Base-by-base conservation (phyloP, 805 yeast genomes). In the Candida corydali region DNA sequence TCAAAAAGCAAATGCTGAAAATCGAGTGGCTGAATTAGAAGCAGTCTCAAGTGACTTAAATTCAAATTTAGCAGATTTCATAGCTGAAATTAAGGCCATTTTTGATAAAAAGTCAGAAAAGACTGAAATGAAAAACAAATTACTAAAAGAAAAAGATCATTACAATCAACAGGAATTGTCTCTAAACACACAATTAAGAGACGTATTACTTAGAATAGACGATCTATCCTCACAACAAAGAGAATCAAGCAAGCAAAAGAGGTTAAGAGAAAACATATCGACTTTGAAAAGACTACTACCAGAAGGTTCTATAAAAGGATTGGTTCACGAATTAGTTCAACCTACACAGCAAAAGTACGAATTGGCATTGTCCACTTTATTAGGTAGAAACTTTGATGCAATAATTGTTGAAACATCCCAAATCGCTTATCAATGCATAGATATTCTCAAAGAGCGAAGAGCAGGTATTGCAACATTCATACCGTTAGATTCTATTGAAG, bases 391-490 rank as follows among this genome's bases (percentile, higher is more conserved):
- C 49, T 75, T 81, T 48, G 95, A 93, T 57, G 75, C 96, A 0
- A 75, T 93, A 12, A 73, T 93, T 14, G 98, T 93, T 5, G 95
- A 87, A 47, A 73, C 73, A 18, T 63, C 78, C 5, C 55, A 76
- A 8, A 72, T 80, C 16, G 95, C 94, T 0, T 75, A 78, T 39
- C 78, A 79, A 42, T 86, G 95, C 54, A 83, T 93, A 43, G 76
- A 78, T 7, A 82, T 82, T 39, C 64, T 91, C 54, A 86, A 87
- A 49, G 89, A 85, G 45, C 91, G 91, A 53, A 73, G 96, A 45
- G 68, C 82, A 9, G 98, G 98, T 32, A 71, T 75, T 6, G 88
- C 93, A 1, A 78, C 94, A 1, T 89, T 93, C 50, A 82, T 93
- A 41, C 98, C 98, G 0, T 62, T 93, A 35, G 93, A 88, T 50